Base-by-base conservation (phyloP, 805 yeast species). In the Kodamaea kakaduensis region DNA sequence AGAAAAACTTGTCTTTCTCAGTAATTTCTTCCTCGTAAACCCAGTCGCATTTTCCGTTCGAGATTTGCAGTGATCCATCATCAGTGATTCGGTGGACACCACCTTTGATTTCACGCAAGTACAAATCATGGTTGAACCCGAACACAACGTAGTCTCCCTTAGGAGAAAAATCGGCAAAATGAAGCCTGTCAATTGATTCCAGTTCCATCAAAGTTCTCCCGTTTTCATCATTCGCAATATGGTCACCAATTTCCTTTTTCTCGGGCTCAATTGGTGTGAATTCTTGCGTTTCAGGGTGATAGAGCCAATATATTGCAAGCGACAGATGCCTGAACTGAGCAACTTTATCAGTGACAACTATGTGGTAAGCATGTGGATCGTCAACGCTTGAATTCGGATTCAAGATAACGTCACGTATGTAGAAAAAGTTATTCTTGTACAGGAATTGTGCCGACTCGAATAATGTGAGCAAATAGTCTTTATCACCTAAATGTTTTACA, bases 11-110 rank as follows among this genome's bases (percentile, higher is more conserved):
- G 47, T 81, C 87, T 16, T 75, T 71, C 22, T 75, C 77, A 35
- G 84, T 71, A 1, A 87, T 93, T 57, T 87, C 96, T 47, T 87
- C 96, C 52, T 88, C 96, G 47, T 87, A 87, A 6, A 86, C 94
- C 96, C 96, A 87, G 52, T 87, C 96, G 0, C 96, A 94, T 42
- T 81, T 80, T 2, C 96, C 96, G 52, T 88, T 83, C 59, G 87
- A 86, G 6, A 85, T 66, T 43, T 76, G 70, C 1, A 66, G 70
- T 21, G 79, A 78, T 10, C 95, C 95, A 50, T 84, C 93, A 25
- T 42, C 41, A 0, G 96, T 84, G 9, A 84, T 59, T 43, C 77
- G 80, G 4, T 49, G 60, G 0, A 61, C 44, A 13, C 54, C 42
- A 25, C 51, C 34, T 13, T 22, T 44, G 38, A 42, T 40, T 22